Percentiles rank a stretch among this genome's conserved stretches.
Evolutionary conservation across 192 early-diverging fungal genomes (phyloP).

Genomic region (Piromyces finnis): DNA sequence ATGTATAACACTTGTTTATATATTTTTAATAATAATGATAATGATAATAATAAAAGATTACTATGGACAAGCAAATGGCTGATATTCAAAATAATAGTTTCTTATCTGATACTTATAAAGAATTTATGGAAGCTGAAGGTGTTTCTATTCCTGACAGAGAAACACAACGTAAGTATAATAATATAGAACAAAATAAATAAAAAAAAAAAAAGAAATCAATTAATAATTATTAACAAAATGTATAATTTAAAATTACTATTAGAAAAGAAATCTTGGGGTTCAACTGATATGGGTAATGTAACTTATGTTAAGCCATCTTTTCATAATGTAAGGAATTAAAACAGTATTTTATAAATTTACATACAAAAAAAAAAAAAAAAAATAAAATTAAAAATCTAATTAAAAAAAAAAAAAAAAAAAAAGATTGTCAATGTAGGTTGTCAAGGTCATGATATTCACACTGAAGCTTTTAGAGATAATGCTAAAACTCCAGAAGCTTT

Average conservation of each 20-base stretch:
- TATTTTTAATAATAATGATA: too few species aligned
- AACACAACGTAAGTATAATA: not conserved
- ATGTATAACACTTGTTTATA: too few species aligned
- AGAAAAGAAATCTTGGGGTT: slow-evolving; percentile 12
- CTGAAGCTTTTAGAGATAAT: slow-evolving; percentile 33
- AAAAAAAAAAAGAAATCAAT: too few species aligned
- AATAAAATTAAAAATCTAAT: too few species aligned
- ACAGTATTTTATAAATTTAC: slow-evolving; percentile 10
- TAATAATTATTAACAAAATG: too few species aligned
- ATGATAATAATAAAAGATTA: slow-evolving; percentile 17
- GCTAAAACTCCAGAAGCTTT: slow-evolving; percentile 40
- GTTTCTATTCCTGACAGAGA: slow-evolving; percentile 4
- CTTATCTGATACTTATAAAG: slow-evolving; percentile 11
- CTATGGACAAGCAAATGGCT: slow-evolving; percentile 26
- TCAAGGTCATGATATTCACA: slow-evolving; percentile 28
- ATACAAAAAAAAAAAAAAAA: slow-evolving; percentile 13
- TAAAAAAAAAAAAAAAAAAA: too few species aligned
- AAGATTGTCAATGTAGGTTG: not conserved
- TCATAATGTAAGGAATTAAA: slow-evolving; percentile 11
- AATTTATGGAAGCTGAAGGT: slow-evolving; percentile 4
- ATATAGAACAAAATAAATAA: too few species aligned
- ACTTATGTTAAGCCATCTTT: slow-evolving; percentile 40
- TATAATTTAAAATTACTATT: slow-evolving; percentile 6
- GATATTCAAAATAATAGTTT: slow-evolving; percentile 28
- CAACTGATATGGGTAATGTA: slow-evolving; percentile 59